Base-by-base conservation (phyloP, 164 flowering plant genomes). In the Magnolia sinica region DNA sequence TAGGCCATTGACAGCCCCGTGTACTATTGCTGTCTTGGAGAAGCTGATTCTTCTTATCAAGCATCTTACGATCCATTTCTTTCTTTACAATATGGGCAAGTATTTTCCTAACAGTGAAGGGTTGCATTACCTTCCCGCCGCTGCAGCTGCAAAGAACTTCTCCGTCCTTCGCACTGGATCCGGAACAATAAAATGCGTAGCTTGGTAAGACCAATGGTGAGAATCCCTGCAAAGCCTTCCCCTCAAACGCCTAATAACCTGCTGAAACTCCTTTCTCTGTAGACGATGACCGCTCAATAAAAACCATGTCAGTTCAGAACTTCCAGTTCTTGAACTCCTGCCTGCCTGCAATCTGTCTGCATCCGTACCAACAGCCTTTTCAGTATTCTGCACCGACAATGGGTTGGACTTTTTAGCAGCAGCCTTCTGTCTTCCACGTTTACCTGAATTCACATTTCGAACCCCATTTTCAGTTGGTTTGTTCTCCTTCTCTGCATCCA, bases 171-270 rank as follows among this genome's bases (percentile, higher is more conserved):
- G 85, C 19, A 92, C 61, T 31, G 96, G 95, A 59, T 91, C 96
- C 8, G 98, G 93, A 58, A 85, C 89, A 64, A 96, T 85, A 72
- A 91, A 92, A 76, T 96, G 99, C 61, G 99, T 91, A 70, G 98
- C 98, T 79, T 96, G 98, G 80, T 92, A 96, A 50, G 97, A 93
- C 99, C 98, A 96, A 8, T 92, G 86, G 80, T 94, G 98, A 83
- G 97, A 90, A 84, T 92, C 98, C 78, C 95, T 86, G 82, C 98
- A 94, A 51, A 82, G 22, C 82, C 85, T 92, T 75, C 98, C 99
- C 80, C 82, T 91, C 81, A 96, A 84, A 45, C 79, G 85, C 79
- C 75, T 89, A 50, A 94, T 87, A 16, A 92, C 81, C 78, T 90
- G 87, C 79, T 88, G 97, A 81, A 91, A 93, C 80, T 91, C 94